Conservation (phyloP, 352 stramenopile species). For the Phytopythium ostracodes region DNA sequence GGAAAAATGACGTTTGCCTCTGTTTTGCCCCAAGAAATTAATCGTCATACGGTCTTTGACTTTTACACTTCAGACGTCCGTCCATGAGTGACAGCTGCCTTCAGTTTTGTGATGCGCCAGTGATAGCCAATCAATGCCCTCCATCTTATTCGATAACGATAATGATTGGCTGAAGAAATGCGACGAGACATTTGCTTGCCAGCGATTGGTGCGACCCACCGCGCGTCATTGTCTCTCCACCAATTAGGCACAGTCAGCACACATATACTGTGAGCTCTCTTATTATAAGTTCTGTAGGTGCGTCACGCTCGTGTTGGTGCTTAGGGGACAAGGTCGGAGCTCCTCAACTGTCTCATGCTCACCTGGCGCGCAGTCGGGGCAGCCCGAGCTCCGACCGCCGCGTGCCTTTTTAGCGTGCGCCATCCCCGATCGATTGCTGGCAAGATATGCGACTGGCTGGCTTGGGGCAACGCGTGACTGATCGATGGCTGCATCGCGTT, state of each 20-base stretch:
- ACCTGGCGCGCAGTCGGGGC: neutral
- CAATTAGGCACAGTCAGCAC: neutral
- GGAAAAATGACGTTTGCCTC: neutral
- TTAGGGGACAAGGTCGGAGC: neutral
- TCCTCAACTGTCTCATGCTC: constrained; percentile 8
- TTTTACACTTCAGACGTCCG: neutral
- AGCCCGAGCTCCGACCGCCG: neutral
- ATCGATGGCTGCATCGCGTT: constrained; percentile 9
- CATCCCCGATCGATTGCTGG: constrained; percentile 4
- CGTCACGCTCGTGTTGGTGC: constrained; percentile 4
- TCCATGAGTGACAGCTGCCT: neutral
- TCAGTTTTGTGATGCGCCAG: constrained; percentile 6
- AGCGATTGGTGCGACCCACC: constrained; percentile 9
- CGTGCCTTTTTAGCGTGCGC: constrained; percentile 3
- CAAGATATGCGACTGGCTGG: neutral
- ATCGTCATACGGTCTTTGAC: neutral
- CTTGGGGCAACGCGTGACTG: neutral
- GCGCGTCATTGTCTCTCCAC: neutral
- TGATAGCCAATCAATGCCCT: neutral
- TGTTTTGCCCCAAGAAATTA: no score
- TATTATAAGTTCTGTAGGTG: neutral
- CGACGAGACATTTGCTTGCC: neutral
- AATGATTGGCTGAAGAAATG: constrained; percentile 1
- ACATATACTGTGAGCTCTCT: neutral
- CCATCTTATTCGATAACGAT: neutral